Percentiles rank a stretch among this genome's conserved stretches.
Evolutionary conservation across 108 stramenopile genomes (phyloP).

Genomic region (Pseudonitzschia multiseries): DNA sequence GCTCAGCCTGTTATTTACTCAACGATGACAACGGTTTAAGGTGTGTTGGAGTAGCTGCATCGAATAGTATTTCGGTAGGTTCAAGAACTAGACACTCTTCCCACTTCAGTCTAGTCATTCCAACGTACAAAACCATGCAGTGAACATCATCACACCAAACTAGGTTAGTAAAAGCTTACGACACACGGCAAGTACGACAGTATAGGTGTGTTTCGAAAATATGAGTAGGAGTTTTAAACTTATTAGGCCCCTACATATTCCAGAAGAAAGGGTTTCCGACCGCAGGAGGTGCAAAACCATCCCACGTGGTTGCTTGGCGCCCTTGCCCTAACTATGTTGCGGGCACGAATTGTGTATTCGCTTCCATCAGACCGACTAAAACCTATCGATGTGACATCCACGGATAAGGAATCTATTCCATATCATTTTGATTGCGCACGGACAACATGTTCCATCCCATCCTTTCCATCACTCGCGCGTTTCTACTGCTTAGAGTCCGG

Average conservation of each 20-base stretch:
- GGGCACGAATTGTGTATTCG: neutral
- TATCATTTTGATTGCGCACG: neutral
- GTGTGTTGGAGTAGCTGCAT: too few relatives aligned
- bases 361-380: neutral
- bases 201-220: neutral
- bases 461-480: neutral
- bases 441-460: neutral
- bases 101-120: too few relatives aligned
- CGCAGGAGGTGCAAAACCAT: neutral
- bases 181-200: neutral
- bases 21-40: too few relatives aligned
- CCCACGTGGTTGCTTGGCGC: neutral
- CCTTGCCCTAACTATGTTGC: neutral
- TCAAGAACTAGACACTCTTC: too few relatives aligned
- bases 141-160: too few relatives aligned
- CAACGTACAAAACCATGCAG: too few relatives aligned
- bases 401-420: neutral
- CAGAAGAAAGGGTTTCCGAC: neutral
- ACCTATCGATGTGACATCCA: neutral
- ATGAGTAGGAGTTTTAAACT: neutral
- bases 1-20: too few relatives aligned
- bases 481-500: constrained; percentile 28
- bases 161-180: too few relatives aligned
- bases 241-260: neutral
- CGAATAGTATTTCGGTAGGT: too few relatives aligned